These are phyloP conservation scores for Sextonia rubra DNA, from an alignment of 164 flowering plant species.

Conservation along the genomic window DNA sequence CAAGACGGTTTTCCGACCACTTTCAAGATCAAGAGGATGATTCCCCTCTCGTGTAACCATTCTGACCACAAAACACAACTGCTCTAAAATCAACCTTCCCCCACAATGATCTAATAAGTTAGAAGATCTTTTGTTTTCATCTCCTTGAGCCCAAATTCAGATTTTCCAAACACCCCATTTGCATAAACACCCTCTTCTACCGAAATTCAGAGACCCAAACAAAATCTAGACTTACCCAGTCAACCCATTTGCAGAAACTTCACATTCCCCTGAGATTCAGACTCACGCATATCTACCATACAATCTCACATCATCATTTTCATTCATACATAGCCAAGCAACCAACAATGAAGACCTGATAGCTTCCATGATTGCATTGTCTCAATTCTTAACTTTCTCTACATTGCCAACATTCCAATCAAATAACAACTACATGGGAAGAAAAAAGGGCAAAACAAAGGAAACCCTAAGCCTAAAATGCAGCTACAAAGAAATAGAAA, in stretches of 20 bases:
- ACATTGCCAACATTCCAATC: not conserved
- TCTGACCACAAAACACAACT: conserved; percentile 28
- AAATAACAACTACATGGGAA: not conserved
- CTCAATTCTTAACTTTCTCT: not conserved
- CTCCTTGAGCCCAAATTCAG: not conserved
- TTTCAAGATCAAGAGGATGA: conserved; percentile 50
- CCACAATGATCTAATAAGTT: not conserved
- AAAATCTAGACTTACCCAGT: not conserved
- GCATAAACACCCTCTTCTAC: not conserved
- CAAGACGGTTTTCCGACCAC: conserved; percentile 28
- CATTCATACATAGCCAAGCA: not conserved
- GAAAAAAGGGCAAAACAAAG: too few species aligned
- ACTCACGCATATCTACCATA: too few species aligned
- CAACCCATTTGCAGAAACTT: not conserved
- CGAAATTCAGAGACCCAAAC: not conserved
- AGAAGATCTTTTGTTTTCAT: not conserved
- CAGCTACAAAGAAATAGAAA: too few species aligned
- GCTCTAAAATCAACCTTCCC: not conserved
- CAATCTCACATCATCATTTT: too few species aligned
- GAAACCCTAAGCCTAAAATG: too few species aligned
- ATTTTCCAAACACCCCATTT: not conserved
- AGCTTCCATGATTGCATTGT: not conserved
- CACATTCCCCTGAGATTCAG: not conserved
- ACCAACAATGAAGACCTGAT: not conserved
- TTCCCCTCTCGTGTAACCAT: conserved; percentile 25